Base-by-base conservation (phyloP, 257 asterid species). In the Solanum sitiens region DNA sequence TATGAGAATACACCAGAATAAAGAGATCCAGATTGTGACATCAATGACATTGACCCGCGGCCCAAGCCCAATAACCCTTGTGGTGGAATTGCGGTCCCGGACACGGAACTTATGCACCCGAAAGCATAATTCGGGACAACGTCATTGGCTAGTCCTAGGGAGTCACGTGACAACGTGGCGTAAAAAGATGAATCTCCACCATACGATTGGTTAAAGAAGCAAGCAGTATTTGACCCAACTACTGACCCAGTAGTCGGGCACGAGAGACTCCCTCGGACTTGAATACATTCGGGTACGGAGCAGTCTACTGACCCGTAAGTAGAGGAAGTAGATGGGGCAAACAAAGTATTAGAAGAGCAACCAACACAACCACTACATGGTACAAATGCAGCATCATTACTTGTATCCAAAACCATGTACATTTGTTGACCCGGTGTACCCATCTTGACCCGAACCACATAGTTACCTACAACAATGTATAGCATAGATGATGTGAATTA, bases 51-150 rank as follows among this genome's bases (percentile, higher is more conserved):
- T 83, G 98, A 86, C 85, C 99, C 99, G 87, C 97, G 94, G 30
- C 99, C 99, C 92, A 96, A 59, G 30, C 98, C 99, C 89, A 96
- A 71, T 30, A 96, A 86, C 44, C 99, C 99, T 82, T 96, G 99
- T 30, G 98, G 96, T 4, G 98, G 98, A 23, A 94, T 84, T 4
- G 96, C 89, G 88, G 86, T 84, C 1, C 99, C 99, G 0, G 95
- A 91, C 2, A 90, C 91, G 0, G 93, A 80, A 35, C 74, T 92
- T 65, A 95, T 87, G 94, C 99, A 96, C 42, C 99, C 99, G 12
- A 96, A 96, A 3, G 97, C 93, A 11, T 92, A 96, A 88, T 90
- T 91, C 8, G 96, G 94, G 27, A 95, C 84, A n/a, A 90, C 89
- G 23, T 93, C 95, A 2, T 88, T 89, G 21, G 93, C 98, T 11